phyloP scores from a whole-genome alignment of 2,329 filamentous ascomycete genomes.

The Bipolaris bicolor region DNA sequence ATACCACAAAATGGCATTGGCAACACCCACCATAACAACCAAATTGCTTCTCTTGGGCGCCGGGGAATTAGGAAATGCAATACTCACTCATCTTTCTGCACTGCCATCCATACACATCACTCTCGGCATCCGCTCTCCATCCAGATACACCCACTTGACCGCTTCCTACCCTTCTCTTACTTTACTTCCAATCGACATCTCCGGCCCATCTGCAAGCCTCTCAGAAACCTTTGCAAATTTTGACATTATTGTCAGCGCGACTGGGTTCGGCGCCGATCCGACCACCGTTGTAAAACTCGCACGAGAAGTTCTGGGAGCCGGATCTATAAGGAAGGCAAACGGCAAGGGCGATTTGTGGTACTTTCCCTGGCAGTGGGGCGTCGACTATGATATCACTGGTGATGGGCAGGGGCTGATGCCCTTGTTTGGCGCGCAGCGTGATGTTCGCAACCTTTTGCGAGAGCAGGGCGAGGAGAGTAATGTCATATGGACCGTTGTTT shows the following conservation, averaged over 20 bases:
- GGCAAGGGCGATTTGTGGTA: constrained; percentile 48
- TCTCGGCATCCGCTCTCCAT: constrained; percentile 61
- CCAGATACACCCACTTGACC: constrained; percentile 45
- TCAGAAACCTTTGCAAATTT: constrained; percentile 51
- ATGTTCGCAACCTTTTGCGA: constrained; percentile 36
- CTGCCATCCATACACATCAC: constrained; percentile 58
- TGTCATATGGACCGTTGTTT: constrained; percentile 68
- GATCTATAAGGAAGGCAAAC: constrained; percentile 46
- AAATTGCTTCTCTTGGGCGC: constrained; percentile 67
- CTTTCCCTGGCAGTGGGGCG: constrained; percentile 76
- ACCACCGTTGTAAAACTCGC: constrained; percentile 66
- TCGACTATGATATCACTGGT: constrained; percentile 72
- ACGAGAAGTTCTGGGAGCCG: constrained; percentile 60
- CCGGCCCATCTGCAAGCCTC: constrained; percentile 35
- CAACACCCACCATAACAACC: constrained; percentile 6
- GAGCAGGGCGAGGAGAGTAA: constrained; percentile 25
- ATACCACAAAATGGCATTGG: background rate
- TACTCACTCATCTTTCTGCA: constrained; percentile 59
- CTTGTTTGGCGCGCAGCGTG: constrained; percentile 71
- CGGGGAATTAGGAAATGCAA: constrained; percentile 67
- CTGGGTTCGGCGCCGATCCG: constrained; percentile 63
- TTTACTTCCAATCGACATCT: constrained; percentile 54
- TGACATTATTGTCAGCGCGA: constrained; percentile 65
- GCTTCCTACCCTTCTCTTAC: constrained; percentile 35
- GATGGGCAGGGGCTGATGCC: constrained; percentile 62